Conservation (phyloP, 1,139 yeast genomes). For the Hyphopichia wangnamkhiaoensis region DNA sequence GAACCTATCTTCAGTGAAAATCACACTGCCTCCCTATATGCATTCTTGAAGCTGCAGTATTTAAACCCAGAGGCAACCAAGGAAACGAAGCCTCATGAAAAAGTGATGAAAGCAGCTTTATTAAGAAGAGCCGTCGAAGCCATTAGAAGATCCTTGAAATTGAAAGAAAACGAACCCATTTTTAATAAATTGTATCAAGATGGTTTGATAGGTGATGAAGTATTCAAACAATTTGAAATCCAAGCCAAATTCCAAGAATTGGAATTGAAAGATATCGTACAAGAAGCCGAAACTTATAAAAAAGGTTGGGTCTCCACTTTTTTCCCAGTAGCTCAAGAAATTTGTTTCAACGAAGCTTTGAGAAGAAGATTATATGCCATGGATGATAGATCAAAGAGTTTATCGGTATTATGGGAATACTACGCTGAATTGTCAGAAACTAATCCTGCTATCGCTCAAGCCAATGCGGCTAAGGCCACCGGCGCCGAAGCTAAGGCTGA, state of each 20-base stretch:
- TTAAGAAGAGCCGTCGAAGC: conserved; percentile 75
- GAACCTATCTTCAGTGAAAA: conserved; percentile 75
- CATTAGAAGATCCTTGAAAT: conserved; percentile 62
- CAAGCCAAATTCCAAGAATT: conserved; percentile 77
- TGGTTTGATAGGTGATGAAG: conserved; percentile 89
- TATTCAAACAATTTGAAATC: conserved; percentile 75
- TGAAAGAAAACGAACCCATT: conserved; percentile 72
- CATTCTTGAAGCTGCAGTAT: conserved; percentile 52
- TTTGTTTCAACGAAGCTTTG: conserved; percentile 88
- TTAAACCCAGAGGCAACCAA: conserved; percentile 39
- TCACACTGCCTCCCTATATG: conserved; percentile 64
- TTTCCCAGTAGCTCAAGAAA: conserved; percentile 82
- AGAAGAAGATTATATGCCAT: conserved; percentile 76
- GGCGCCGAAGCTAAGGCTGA: background rate
- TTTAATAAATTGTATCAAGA: conserved; percentile 74
- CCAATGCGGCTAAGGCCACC: background rate
- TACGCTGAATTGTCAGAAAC: conserved; percentile 21
- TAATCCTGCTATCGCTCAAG: background rate
- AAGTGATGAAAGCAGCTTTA: conserved; percentile 82
- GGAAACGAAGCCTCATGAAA: conserved; percentile 67
- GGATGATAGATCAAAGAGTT: conserved; percentile 51
- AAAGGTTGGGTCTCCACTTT: conserved; percentile 80
- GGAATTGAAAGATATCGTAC: conserved; percentile 77
- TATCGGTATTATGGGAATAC: conserved; percentile 53
- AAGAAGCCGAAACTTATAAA: conserved; percentile 71